phyloP scores from a whole-genome alignment of 768 basidiomycete genomes.

The Hericium alpestre region DNA sequence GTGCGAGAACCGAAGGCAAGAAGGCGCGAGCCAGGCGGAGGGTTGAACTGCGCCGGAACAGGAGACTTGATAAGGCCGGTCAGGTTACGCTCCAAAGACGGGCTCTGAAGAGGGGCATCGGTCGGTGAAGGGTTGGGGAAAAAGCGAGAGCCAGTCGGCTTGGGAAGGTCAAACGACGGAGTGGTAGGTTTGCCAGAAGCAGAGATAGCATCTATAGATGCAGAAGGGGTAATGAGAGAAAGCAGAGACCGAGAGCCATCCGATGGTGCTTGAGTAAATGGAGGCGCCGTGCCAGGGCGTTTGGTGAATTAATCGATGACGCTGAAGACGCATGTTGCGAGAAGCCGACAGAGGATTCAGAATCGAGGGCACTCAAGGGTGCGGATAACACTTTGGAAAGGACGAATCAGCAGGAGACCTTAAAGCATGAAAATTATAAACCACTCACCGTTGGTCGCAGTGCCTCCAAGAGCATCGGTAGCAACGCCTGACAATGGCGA shows the following conservation, averaged over 20 bases:
- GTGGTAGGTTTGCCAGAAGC: slow-evolving; percentile 9
- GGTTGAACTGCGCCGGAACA: slow-evolving; percentile 25
- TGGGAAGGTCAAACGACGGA: slow-evolving; percentile 5
- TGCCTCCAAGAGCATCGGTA: no score
- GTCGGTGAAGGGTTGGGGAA: slow-evolving; percentile 21
- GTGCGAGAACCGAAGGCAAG: slow-evolving; percentile 29
- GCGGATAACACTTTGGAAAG: no score
- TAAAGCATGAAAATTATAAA: no score
- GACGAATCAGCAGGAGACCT: no score
- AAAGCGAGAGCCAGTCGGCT: slow-evolving; percentile 24
- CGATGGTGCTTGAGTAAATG: background rate
- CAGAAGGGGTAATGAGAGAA: background rate
- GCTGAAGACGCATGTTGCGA: no score
- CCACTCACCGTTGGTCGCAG: no score
- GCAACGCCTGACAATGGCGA: background rate
- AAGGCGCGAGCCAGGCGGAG: slow-evolving; percentile 31
- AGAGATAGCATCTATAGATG: background rate
- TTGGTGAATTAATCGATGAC: no score
- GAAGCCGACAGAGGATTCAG: no score
- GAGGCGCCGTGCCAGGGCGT: background rate
- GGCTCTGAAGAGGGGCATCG: slow-evolving; percentile 6
- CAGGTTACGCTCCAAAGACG: slow-evolving; percentile 3
- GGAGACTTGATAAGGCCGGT: slow-evolving; percentile 14
- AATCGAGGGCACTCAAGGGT: no score
- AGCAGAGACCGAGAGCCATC: background rate